Percentiles rank a stretch among this genome's conserved stretches.
phyloP scores from a whole-genome alignment of 2,329 filamentous ascomycete species.

The Decorospora gaudefroyi region DNA sequence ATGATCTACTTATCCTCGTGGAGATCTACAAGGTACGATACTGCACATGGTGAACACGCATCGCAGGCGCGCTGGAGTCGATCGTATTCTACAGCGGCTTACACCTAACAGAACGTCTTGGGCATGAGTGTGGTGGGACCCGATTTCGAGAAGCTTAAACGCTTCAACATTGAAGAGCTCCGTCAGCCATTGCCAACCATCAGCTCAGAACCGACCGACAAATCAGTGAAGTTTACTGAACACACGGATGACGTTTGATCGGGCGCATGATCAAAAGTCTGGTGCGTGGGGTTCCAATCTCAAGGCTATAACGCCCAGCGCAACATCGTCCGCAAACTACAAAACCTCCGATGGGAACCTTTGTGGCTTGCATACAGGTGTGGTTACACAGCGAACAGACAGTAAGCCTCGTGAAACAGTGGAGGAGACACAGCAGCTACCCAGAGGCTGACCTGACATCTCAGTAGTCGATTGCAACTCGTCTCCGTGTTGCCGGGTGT shows the following conservation, averaged over 20 bases:
- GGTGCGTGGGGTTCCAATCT: conserved; percentile 6
- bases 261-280: conserved; percentile 8
- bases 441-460: conserved; percentile 26
- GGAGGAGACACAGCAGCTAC: conserved; percentile 12
- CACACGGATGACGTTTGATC: conserved; percentile 32
- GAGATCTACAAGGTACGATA: conserved; percentile 75
- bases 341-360: conserved; percentile 22
- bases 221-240: conserved; percentile 6
- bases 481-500: conserved; percentile 31
- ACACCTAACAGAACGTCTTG: conserved; percentile 64
- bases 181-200: conserved; percentile 55
- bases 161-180: conserved; percentile 77
- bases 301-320: conserved; percentile 6
- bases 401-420: conserved; percentile 18
- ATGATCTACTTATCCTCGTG: conserved; percentile 77
- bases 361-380: conserved; percentile 24
- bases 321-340: conserved; percentile 18
- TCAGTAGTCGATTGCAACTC: conserved; percentile 28
- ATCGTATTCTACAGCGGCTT: conserved; percentile 23
- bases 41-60: conserved; percentile 19
- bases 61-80: conserved; percentile 1
- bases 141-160: conserved; percentile 74
- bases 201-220: conserved; percentile 4
- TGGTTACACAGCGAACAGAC: conserved; percentile 20
- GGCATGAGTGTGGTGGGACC: conserved; percentile 78